Evolutionary conservation across 1,284 basidiomycete species (phyloP).

Genomic region (Earliella scabrosa): DNA sequence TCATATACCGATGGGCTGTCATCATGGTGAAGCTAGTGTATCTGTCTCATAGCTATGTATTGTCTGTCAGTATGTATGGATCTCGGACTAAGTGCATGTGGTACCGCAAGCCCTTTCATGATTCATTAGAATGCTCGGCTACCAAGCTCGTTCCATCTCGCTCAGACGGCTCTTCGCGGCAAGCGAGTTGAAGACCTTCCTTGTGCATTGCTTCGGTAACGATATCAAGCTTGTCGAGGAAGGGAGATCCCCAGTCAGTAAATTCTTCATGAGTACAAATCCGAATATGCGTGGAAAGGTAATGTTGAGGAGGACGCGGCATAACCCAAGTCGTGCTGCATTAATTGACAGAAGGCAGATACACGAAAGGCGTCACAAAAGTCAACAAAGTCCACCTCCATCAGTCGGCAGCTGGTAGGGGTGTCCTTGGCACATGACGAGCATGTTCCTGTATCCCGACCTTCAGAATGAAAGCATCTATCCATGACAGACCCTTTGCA

Average conservation of each 20-base stretch:
- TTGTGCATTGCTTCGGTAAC: constrained; percentile 48
- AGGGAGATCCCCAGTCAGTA: constrained; percentile 27
- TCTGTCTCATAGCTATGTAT: too few relatives aligned
- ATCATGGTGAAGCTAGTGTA: too few relatives aligned
- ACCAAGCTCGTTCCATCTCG: too few relatives aligned
- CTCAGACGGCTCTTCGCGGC: constrained; percentile 52
- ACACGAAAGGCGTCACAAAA: too few relatives aligned
- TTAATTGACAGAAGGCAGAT: too few relatives aligned
- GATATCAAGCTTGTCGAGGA: constrained; percentile 46
- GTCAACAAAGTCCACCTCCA: too few relatives aligned
- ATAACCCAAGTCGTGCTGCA: too few relatives aligned
- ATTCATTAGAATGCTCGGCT: too few relatives aligned
- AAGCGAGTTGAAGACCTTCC: constrained; percentile 48
- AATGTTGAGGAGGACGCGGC: constrained; percentile 18
- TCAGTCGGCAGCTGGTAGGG: background rate
- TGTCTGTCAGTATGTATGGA: too few relatives aligned
- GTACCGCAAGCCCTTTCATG: too few relatives aligned
- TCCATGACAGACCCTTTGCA: constrained; percentile 4
- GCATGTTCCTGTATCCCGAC: background rate
- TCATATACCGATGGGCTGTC: too few relatives aligned
- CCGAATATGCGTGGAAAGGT: constrained; percentile 8
- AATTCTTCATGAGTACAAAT: background rate
- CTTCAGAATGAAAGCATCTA: constrained; percentile 11
- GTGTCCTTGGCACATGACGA: background rate
- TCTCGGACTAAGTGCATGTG: too few relatives aligned